phyloP scores from a whole-genome alignment of 2,329 filamentous ascomycete genomes.

The Aspergillus terreus region DNA sequence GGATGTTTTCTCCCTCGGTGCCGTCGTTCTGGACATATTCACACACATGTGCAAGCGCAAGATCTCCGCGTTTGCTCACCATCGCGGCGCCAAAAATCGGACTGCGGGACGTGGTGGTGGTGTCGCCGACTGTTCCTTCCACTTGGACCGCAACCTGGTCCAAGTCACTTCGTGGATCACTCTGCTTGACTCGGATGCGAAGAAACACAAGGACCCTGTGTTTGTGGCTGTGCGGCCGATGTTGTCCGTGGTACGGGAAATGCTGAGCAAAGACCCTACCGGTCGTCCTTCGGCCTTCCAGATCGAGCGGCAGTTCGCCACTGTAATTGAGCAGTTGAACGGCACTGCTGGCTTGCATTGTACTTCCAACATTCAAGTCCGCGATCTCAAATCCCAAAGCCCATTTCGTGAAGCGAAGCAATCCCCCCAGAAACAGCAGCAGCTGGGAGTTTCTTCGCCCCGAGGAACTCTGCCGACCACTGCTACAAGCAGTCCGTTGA shows the following conservation, averaged over 20 bases:
- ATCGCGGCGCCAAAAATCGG: conserved; percentile 52
- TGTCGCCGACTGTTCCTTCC: conserved; percentile 56
- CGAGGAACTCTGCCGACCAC: not conserved
- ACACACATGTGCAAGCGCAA: conserved; percentile 58
- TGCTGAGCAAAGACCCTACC: conserved; percentile 33
- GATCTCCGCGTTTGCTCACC: conserved; percentile 52
- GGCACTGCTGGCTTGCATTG: conserved; percentile 11
- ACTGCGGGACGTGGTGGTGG: conserved; percentile 45
- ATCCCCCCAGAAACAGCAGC: not conserved
- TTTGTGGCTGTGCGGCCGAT: conserved; percentile 38
- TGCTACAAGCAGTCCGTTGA: not conserved
- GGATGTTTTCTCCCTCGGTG: conserved; percentile 59
- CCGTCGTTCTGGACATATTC: conserved; percentile 57
- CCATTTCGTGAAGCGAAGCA: not conserved
- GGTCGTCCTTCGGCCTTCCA: conserved; percentile 29
- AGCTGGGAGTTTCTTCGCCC: not conserved
- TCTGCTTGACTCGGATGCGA: conserved; percentile 46
- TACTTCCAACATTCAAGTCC: conserved; percentile 11
- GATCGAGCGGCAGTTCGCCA: conserved; percentile 23
- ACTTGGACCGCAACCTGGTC: conserved; percentile 48
- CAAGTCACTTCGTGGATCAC: conserved; percentile 57
- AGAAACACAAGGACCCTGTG: conserved; percentile 37
- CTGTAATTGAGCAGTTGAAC: conserved; percentile 9
- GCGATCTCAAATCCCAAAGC: not conserved
- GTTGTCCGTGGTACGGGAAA: conserved; percentile 34